Conservation (phyloP, 352 stramenopile genomes). For the Aphanomyces astaci region DNA sequence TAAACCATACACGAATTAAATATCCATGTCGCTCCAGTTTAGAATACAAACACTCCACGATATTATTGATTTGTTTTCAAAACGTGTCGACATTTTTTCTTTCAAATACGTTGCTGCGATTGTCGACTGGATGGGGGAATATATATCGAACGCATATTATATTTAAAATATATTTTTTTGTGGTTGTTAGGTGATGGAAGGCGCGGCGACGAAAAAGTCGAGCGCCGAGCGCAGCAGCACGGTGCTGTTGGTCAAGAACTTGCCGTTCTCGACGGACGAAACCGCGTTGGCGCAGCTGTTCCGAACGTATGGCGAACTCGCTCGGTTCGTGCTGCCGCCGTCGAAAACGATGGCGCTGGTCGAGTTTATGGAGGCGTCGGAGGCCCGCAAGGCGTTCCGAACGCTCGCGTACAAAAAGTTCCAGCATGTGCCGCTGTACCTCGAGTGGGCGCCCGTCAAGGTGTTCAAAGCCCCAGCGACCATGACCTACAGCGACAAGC, state of each 20-base stretch:
- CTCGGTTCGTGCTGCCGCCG: conserved; percentile 84
- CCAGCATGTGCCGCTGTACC: conserved; percentile 96
- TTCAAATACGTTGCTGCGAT: too few species aligned
- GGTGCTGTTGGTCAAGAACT: conserved; percentile 97
- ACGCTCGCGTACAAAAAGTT: conserved; percentile 98
- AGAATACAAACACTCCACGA: too few species aligned
- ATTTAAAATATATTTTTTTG: too few species aligned
- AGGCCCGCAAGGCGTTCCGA: conserved; percentile 94
- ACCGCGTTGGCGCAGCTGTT: conserved; percentile 95
- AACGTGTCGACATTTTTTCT: too few species aligned
- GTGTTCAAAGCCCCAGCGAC: conserved; percentile 45
- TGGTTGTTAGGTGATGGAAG: conserved; percentile 23
- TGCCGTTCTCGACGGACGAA: conserved; percentile 91
- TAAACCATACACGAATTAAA: too few species aligned
- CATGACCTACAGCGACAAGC: conserved; percentile 9
- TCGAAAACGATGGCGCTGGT: conserved; percentile 94
- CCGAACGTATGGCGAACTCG: conserved; percentile 80
- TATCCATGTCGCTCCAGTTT: too few species aligned
- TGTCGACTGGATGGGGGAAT: too few species aligned
- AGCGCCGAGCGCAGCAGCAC: conserved; percentile 87
- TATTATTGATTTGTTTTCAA: too few species aligned
- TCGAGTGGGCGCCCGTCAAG: conserved; percentile 95
- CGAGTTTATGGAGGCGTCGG: conserved; percentile 91
- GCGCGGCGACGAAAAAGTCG: conserved; percentile 38
- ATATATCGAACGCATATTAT: too few species aligned